phyloP scores from a whole-genome alignment of 2,329 filamentous ascomycete species.

The Trichoderma breve region DNA sequence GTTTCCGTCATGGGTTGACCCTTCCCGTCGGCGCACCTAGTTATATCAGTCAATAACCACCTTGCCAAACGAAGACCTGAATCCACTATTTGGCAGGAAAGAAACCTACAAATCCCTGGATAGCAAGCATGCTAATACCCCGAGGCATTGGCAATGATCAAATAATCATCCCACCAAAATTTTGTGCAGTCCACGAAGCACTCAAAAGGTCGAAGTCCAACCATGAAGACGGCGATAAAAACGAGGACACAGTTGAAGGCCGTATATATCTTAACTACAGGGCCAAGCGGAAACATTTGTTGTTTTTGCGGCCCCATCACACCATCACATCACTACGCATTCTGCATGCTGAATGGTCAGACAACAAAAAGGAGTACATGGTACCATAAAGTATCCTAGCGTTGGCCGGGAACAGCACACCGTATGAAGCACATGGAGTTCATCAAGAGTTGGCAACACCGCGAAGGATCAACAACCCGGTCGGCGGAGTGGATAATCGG shows the following conservation, averaged over 20 bases:
- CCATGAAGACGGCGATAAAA: slow-evolving; percentile 26
- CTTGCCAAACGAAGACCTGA: background rate
- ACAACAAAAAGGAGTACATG: background rate
- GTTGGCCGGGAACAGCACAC: background rate
- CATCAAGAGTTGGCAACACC: background rate
- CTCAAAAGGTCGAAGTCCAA: slow-evolving; percentile 30
- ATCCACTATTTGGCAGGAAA: background rate
- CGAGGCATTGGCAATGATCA: slow-evolving; percentile 36
- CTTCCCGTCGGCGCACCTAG: slow-evolving; percentile 28
- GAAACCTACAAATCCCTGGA: slow-evolving; percentile 32
- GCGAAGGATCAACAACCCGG: background rate
- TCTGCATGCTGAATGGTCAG: background rate
- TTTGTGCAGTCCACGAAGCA: slow-evolving; percentile 29
- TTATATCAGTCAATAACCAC: background rate
- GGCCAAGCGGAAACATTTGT: background rate
- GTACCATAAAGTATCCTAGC: background rate
- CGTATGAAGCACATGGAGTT: background rate
- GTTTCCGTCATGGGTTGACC: slow-evolving; percentile 28
- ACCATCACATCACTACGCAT: background rate
- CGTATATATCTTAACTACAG: background rate
- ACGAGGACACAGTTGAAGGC: slow-evolving; percentile 1
- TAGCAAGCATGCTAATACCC: slow-evolving; percentile 30
- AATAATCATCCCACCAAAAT: slow-evolving; percentile 39
- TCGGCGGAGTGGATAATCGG: background rate
- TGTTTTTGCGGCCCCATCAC: background rate